These are phyloP conservation scores for Eustoma russellianum DNA, from an alignment of 257 asterid genomes.

Conservation along the genomic window DNA sequence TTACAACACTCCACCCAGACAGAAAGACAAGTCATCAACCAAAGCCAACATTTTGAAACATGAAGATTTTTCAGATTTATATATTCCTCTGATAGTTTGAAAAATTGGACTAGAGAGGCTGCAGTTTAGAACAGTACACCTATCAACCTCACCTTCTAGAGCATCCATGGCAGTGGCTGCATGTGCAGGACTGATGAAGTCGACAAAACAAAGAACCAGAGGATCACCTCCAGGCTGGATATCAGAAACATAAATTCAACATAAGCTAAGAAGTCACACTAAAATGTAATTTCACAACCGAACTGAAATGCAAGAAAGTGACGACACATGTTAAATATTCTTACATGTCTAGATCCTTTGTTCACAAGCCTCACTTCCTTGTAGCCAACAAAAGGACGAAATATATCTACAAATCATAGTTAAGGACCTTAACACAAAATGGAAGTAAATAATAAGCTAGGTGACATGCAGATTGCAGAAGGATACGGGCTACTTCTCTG, in stretches of 20 bases:
- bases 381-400: constrained; percentile 84
- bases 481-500: constrained; percentile 88
- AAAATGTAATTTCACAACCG: too few relatives aligned
- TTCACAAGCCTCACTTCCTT: constrained; percentile 73
- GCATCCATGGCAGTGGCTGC: constrained; percentile 83
- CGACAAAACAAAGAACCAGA: constrained; percentile 71
- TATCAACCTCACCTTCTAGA: constrained; percentile 45
- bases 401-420: constrained; percentile 51
- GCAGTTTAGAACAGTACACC: neutral
- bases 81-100: neutral
- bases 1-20: neutral
- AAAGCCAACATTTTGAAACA: neutral
- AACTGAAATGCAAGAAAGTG: constrained; percentile 4
- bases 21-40: neutral
- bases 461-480: constrained; percentile 10
- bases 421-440: constrained; percentile 33
- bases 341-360: constrained; percentile 67
- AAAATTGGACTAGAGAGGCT: neutral
- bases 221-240: constrained; percentile 70
- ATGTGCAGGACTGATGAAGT: constrained; percentile 69
- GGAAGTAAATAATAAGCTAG: constrained; percentile 2
- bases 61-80: neutral
- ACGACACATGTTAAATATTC: constrained; percentile 13
- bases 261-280: neutral
- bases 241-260: constrained; percentile 5